A percentile compares a stretch with the other conserved stretches of the same genome.
Conservation (phyloP, 2,329 filamentous ascomycete species). For the Phoma sp. region DNA sequence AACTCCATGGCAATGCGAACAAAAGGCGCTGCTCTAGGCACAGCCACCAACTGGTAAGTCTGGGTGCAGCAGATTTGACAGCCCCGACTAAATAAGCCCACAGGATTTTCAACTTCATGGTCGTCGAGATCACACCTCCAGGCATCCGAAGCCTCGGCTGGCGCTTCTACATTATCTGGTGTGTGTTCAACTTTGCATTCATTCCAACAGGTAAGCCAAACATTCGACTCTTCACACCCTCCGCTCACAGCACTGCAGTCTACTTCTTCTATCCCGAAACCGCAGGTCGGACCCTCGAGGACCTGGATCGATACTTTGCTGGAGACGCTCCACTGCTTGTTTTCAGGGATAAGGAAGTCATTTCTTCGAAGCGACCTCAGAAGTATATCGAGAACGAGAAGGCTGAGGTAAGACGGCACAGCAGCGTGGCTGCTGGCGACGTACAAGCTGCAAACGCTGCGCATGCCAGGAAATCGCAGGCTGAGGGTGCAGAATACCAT, state of each 20-base stretch:
- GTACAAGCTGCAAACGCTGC: conserved; percentile 21
- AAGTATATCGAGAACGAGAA: conserved; percentile 55
- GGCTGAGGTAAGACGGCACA: conserved; percentile 28
- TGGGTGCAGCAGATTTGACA: too few species aligned
- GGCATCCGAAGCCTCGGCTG: conserved; percentile 51
- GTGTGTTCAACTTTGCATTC: conserved; percentile 55
- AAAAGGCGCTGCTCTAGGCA: conserved; percentile 57
- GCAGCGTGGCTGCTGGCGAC: conserved; percentile 27
- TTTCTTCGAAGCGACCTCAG: conserved; percentile 51
- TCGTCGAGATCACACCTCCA: conserved; percentile 51
- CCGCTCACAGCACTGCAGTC: conserved; percentile 18
- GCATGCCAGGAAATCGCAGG: background rate
- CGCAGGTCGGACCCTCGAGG: conserved; percentile 38
- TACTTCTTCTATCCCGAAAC: conserved; percentile 42
- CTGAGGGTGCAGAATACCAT: conserved; percentile 4
- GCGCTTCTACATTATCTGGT: conserved; percentile 56
- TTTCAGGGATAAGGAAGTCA: conserved; percentile 56
- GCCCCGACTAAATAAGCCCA: background rate
- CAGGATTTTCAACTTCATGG: conserved; percentile 20
- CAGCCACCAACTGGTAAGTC: conserved; percentile 56
- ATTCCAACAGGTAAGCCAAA: conserved; percentile 45
- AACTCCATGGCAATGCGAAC: conserved; percentile 58
- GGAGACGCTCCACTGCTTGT: conserved; percentile 49
- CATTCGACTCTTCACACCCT: background rate
- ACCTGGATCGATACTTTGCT: conserved; percentile 38